Conservation (phyloP, 768 basidiomycete genomes). For the Termitomyces sp. region DNA sequence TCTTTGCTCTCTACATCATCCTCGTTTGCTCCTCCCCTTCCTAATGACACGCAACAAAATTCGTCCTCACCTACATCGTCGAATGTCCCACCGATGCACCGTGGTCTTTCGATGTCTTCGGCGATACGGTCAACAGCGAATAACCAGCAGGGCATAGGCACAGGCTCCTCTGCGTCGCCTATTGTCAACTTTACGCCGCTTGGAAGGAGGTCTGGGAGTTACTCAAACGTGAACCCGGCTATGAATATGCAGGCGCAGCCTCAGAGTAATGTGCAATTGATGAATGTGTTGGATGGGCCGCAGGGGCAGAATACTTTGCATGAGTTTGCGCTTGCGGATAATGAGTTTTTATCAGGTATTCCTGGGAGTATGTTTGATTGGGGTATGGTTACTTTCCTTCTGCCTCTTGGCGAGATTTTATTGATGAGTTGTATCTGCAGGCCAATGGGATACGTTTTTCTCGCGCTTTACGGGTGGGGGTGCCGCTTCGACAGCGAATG, state of each 20-base stretch:
- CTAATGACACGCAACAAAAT: constrained; percentile 9
- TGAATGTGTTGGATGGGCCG: constrained; percentile 69
- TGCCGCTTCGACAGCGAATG: constrained; percentile 14
- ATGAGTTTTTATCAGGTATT: constrained; percentile 70
- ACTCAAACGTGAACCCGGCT: constrained; percentile 71
- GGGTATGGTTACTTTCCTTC: constrained; percentile 41
- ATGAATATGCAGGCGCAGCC: constrained; percentile 49
- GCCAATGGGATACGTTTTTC: constrained; percentile 84
- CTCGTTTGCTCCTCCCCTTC: constrained; percentile 31
- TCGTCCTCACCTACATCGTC: constrained; percentile 6
- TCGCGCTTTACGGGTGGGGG: constrained; percentile 41
- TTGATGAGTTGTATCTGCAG: constrained; percentile 29
- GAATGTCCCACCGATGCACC: constrained; percentile 13
- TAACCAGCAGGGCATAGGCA: constrained; percentile 11
- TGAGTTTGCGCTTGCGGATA: constrained; percentile 64
- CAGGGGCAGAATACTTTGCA: constrained; percentile 53
- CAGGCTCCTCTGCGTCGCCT: constrained; percentile 25
- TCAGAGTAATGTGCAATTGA: constrained; percentile 63
- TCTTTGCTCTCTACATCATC: constrained; percentile 29
- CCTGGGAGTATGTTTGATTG: constrained; percentile 87
- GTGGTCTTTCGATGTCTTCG: constrained; percentile 18
- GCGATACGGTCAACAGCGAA: constrained; percentile 25
- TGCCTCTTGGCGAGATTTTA: background rate
- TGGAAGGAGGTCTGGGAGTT: constrained; percentile 30
- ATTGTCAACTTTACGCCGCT: constrained; percentile 59